A percentile compares a stretch with the other conserved stretches of the same genome.
Evolutionary conservation across 1,139 yeast genomes (phyloP).

Genomic region (Geotrichum phurueaensis): DNA sequence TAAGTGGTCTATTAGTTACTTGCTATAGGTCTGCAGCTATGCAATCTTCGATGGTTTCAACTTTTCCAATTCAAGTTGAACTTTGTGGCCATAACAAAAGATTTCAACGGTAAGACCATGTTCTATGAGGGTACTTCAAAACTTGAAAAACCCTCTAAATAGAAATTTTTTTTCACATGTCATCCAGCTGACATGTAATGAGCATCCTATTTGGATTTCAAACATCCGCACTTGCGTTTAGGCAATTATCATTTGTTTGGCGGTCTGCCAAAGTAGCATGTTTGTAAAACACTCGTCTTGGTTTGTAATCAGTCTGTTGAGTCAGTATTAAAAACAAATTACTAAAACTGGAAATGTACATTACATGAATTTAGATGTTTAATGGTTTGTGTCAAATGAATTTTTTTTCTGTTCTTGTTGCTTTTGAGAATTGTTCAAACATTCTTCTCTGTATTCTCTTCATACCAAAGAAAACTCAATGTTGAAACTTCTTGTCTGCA

Average conservation of each 20-base stretch:
- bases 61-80: not conserved
- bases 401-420: not conserved
- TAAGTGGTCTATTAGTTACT: not conserved
- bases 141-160: not conserved
- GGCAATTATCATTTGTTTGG: not conserved
- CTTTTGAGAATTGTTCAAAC: not conserved
- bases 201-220: not conserved
- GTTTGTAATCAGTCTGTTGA: not conserved
- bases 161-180: not conserved
- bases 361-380: not conserved
- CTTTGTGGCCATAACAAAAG: no score
- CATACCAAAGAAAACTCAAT: not conserved
- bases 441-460: not conserved
- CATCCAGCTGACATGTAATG: not conserved
- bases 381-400: no score
- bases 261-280: not conserved
- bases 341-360: not conserved
- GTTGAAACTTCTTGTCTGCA: not conserved
- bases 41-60: not conserved
- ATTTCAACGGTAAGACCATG: no score
- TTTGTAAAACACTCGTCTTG: not conserved
- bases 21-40: no score
- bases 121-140: not conserved
- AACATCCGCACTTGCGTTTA: not conserved
- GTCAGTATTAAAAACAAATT: not conserved